Evolutionary conservation across 2,329 filamentous ascomycete genomes (phyloP).

Genomic region (Trichoderma guizhouense): DNA sequence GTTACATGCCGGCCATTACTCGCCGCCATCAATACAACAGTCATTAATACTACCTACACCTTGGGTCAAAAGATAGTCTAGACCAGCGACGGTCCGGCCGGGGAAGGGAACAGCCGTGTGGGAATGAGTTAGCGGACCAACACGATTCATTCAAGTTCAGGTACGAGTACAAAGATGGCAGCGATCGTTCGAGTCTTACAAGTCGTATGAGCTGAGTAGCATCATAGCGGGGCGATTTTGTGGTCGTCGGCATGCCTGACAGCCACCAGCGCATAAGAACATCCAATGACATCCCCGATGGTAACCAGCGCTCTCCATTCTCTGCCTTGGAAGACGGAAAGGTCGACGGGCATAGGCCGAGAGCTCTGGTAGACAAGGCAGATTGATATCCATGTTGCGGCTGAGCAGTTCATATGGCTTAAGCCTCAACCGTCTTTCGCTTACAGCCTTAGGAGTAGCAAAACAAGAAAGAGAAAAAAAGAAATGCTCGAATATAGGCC

Average conservation of each 20-base stretch:
- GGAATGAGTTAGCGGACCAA: not conserved
- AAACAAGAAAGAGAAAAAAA: not conserved
- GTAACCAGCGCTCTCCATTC: not conserved
- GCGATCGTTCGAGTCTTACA: not conserved
- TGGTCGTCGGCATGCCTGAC: not conserved
- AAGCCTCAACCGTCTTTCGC: not conserved
- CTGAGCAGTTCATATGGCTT: not conserved
- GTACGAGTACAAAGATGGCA: not conserved
- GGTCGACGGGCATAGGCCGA: not conserved
- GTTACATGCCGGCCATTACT: not conserved
- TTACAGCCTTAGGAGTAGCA: not conserved
- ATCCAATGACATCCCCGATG: not conserved
- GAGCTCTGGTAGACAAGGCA: not conserved
- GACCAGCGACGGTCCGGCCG: not conserved
- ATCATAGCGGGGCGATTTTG: not conserved
- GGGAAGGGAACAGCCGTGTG: not conserved
- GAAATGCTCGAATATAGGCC: not conserved
- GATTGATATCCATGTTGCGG: not conserved
- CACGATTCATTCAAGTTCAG: not conserved
- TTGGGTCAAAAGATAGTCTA: not conserved
- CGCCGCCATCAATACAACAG: not conserved
- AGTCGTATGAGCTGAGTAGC: not conserved
- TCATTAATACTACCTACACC: not conserved
- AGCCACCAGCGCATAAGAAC: not conserved
- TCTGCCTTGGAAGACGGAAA: not conserved